Evolutionary conservation across 352 stramenopile species (phyloP), one percentile per base, ranked within the genome.

Genomic region (Sclerospora graminicola): DNA sequence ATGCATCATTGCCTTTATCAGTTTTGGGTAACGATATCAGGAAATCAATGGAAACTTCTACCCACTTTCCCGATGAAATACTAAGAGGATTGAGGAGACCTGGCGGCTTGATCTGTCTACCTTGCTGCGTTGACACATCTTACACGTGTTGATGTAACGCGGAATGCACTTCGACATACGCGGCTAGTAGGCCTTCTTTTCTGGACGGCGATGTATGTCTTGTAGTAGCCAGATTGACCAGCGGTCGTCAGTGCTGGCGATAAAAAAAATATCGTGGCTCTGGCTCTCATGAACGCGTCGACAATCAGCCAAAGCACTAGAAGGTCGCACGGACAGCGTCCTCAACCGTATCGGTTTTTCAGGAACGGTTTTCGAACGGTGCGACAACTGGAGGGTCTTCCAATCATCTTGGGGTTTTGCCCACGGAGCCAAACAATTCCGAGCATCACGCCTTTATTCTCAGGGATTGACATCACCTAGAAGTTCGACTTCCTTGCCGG

Each of bases 151-250:
- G 11, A 45, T 31, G 43, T 50, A 60, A 14, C 43, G 38, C 32
- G 54, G 31, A 6, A 54, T 54, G 10, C 50, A 54, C 44, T 54
- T 58, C 14, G 16, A 24, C 53, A 45, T 8, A 14, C 30, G 21
- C 0, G 31, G 51, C 37, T 38, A 59, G 14, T 47, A 47, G 14
- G 36, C 41, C 30, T 45, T 41, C 14, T 18, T 14, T 18, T 14
- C 3, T 18, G 39, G 16, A 48, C 38, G 13, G 26, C 33, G 6
- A 48, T 0, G 15, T 48, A 45, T 0, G 47, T 45, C 13, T 55
- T 55, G 41, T 38, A 56, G n/a, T 27, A 51, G 0, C 26, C 7
- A 30, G 47, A 16, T 21, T 55, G 24, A 14, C 33, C 39, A 26
- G 47, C 39, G 8, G 23, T 24, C 1, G 30, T 1, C 31, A 20